phyloP scores from a whole-genome alignment of 2,329 filamentous ascomycete genomes.

The Xylariaceae sp. region DNA sequence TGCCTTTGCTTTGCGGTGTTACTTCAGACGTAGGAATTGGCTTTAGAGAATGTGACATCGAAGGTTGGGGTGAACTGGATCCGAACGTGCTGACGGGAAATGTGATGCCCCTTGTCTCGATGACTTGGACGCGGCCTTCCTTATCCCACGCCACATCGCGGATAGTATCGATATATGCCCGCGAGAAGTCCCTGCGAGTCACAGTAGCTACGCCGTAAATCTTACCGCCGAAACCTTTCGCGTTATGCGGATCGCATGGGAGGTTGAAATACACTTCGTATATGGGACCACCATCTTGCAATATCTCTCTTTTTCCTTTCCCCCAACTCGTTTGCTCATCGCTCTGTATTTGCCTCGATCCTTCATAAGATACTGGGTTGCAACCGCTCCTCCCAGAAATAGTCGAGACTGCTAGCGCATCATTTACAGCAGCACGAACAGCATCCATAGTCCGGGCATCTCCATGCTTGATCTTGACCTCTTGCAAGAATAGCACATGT shows the following conservation, averaged over 20 bases:
- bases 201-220: constrained; percentile 60
- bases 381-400: background rate
- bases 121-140: constrained; percentile 58
- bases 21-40: no score
- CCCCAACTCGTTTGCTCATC: background rate
- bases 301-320: background rate
- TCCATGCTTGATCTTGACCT: constrained; percentile 25
- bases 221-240: constrained; percentile 55
- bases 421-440: constrained; percentile 12
- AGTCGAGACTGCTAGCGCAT: background rate
- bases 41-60: no score
- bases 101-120: constrained; percentile 43
- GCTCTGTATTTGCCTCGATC: background rate
- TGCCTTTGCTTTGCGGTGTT: no score
- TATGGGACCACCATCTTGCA: constrained; percentile 39
- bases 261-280: constrained; percentile 55
- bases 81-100: background rate
- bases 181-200: constrained; percentile 51
- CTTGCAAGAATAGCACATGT: constrained; percentile 23
- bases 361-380: background rate
- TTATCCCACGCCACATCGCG: constrained; percentile 56
- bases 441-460: constrained; percentile 12
- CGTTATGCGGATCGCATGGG: constrained; percentile 57
- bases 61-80: no score
- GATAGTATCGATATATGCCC: constrained; percentile 38